Evolutionary conservation across 176 grass and related monocot genomes (phyloP), one percentile per base, ranked within the genome.

Genomic region (Ensete ventricosum): DNA sequence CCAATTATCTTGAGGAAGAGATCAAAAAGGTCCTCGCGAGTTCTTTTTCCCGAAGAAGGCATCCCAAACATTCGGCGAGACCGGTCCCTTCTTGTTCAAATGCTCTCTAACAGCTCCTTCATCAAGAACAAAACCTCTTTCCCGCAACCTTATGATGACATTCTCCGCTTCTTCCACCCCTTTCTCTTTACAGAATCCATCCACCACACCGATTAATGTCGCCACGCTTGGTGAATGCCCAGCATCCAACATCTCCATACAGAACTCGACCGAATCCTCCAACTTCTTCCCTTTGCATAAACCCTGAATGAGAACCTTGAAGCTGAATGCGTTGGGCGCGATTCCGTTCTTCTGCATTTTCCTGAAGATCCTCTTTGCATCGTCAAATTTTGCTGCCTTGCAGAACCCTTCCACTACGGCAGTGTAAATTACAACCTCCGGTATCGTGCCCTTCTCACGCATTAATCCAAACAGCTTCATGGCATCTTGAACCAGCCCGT

Each of bases 361-460:
- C 69, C 78, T 82, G 68, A 99, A 98, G 21, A 94, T 90, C 78
- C 86, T 91, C 10, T 84, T 82, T 0, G 90, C 95, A 19, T 98
- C 95, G 0, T 98, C 86, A 11, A 89, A 84, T 73, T 85, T 93
- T n/a, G 57, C 29, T 0, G 65, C 82, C 80, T 98, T 87, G 88
- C 88, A 91, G 82, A 98, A 94, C 1, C 87, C 95, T 57, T 98
- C 95, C 0, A 91, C 95, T 1, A 94, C 90, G 0, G 95, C 95
- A 1, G 95, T 94, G 88, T 98, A 98, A 52, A 98, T 84, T n/a
- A 98, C 95, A 1, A 98, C 95, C 78, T 98, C 95, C 1, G 95
- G 94, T 69, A 98, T 98, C 13, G 84, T 80, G 9, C 95, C 88
- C 66, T 91, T 98, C 85, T 98, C 95, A 4, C 95, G 90, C 86